Conservation (phyloP, 768 basidiomycete genomes). For the Coprinopsis sp. region DNA sequence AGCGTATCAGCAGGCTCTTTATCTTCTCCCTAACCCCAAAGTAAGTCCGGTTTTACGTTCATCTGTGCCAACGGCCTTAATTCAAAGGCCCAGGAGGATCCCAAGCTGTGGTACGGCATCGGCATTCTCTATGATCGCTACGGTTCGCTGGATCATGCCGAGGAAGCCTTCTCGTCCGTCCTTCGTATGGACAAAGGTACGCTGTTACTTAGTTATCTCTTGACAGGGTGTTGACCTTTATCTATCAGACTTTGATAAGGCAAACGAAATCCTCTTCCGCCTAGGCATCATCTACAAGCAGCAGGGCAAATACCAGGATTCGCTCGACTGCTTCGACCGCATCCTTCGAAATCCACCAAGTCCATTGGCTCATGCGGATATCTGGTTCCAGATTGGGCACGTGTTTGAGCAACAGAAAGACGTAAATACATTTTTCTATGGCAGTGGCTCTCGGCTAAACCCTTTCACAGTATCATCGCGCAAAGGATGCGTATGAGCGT, state of each 20-base stretch:
- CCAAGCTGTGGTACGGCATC: conserved; percentile 99
- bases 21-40: conserved; percentile 93
- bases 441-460: conserved; percentile 5
- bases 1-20: conserved; percentile 97
- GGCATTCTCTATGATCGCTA: conserved; percentile 99
- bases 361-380: conserved; percentile 94
- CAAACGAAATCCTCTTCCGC: conserved; percentile 97
- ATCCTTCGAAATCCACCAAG: conserved; percentile 94
- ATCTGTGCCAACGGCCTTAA: conserved; percentile 7
- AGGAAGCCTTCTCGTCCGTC: conserved; percentile 96
- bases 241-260: conserved; percentile 90
- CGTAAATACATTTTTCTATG: conserved; percentile 39
- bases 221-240: conserved; percentile 21
- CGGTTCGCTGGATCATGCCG: conserved; percentile 96
- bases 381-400: conserved; percentile 99
- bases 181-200: conserved; percentile 95
- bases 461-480: conserved; percentile 65
- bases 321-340: conserved; percentile 89
- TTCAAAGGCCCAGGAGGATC: conserved; percentile 64
- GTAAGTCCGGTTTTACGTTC: conserved; percentile 32
- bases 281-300: conserved; percentile 99
- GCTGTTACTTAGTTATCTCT: conserved; percentile 20
- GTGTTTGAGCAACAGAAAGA: conserved; percentile 98
- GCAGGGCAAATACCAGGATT: conserved; percentile 88
- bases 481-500: conserved; percentile 94